phyloP scores from a whole-genome alignment of 2,329 filamentous ascomycete species.

The Trichophyton simii region DNA sequence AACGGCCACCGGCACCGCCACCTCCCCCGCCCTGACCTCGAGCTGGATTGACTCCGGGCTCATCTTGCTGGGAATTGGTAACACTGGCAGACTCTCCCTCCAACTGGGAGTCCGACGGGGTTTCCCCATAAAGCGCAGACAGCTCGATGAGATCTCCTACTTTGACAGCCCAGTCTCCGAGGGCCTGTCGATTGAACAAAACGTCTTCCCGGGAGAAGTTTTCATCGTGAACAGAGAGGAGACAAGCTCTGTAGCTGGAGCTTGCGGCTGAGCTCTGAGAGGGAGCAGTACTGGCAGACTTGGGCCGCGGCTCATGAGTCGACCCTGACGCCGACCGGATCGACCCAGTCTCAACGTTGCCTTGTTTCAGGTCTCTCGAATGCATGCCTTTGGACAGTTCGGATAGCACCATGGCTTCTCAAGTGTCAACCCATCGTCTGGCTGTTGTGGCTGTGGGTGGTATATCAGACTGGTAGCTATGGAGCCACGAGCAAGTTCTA shows the following conservation, averaged over 20 bases:
- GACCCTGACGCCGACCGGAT: slow-evolving; percentile 12
- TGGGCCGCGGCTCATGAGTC: slow-evolving; percentile 17
- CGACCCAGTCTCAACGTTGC: neutral
- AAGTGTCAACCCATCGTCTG: neutral
- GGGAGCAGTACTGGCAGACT: slow-evolving; percentile 16
- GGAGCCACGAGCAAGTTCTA: too few relatives aligned
- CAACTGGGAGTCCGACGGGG: slow-evolving; percentile 15
- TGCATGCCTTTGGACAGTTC: slow-evolving; percentile 1
- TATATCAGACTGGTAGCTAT: neutral
- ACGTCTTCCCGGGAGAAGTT: slow-evolving; percentile 66
- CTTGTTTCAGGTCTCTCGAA: neutral
- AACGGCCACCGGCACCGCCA: slow-evolving; percentile 11
- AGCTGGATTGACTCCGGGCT: neutral
- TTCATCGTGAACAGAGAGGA: slow-evolving; percentile 54
- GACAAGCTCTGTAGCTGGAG: slow-evolving; percentile 29
- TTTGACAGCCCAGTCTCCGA: slow-evolving; percentile 50
- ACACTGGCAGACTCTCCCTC: slow-evolving; percentile 21
- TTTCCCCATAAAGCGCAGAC: slow-evolving; percentile 28
- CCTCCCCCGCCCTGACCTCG: slow-evolving; percentile 6
- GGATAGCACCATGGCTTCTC: neutral
- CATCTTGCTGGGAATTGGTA: neutral
- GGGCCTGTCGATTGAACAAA: slow-evolving; percentile 60
- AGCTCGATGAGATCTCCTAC: slow-evolving; percentile 63
- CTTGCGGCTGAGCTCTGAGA: slow-evolving; percentile 19
- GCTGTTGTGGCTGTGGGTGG: neutral